phyloP scores from a whole-genome alignment of 179 eudicot genomes.

The Camellia oleifera region DNA sequence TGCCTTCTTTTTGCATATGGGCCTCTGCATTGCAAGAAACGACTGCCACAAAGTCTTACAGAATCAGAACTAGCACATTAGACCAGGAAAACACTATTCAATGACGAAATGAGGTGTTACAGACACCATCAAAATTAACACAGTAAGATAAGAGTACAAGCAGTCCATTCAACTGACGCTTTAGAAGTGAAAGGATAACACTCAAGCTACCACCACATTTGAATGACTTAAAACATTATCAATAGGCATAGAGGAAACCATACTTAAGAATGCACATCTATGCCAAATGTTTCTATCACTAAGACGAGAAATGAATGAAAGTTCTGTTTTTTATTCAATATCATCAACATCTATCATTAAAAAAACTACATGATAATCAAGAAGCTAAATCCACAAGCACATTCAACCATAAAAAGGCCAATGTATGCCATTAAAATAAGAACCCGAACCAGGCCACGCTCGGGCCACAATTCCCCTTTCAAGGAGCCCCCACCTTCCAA shows the following conservation, averaged over 20 bases:
- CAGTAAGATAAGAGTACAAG: background rate
- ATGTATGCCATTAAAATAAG: background rate
- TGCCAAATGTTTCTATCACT: background rate
- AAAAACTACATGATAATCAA: background rate
- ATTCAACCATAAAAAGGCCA: background rate
- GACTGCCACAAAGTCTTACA: conserved; percentile 42
- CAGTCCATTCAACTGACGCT: background rate
- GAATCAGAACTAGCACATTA: background rate
- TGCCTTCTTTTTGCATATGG: conserved; percentile 98
- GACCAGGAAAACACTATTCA: background rate
- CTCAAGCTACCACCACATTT: background rate
- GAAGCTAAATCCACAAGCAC: background rate
- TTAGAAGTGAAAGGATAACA: background rate
- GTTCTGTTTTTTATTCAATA: too few relatives aligned
- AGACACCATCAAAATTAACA: background rate
- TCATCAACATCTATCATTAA: background rate
- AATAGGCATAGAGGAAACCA: background rate
- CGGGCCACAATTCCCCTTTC: background rate
- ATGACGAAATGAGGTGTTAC: background rate
- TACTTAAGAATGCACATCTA: background rate
- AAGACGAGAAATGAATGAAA: background rate
- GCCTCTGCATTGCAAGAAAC: conserved; percentile 97
- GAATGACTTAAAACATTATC: background rate
- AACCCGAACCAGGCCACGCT: background rate
- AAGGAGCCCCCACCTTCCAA: background rate